Base-by-base conservation (phyloP, 2,329 filamentous ascomycete genomes). In the Aureobasidium sp. region DNA sequence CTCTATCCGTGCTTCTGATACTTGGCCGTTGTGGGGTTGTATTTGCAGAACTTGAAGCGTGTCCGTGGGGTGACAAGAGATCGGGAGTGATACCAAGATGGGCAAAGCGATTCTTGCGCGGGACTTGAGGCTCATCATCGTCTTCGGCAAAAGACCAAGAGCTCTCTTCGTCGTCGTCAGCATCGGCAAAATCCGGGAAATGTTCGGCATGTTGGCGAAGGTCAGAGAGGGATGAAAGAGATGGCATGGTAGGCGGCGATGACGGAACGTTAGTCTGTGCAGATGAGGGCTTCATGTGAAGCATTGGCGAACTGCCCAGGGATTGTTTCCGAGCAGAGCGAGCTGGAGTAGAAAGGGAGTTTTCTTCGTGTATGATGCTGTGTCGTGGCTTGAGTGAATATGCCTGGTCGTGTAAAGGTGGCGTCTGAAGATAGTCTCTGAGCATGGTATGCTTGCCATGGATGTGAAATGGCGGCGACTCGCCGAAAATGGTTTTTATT, bases 401-500 rank as follows among this genome's bases (percentile, higher is more conserved):
- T 64, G 67, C 69, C 35, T 71, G 69, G 52, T 73, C 73, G 22
- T 71, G 69, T 63, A 80, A 77, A 35, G 77, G 73, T 24, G 77
- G 77, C 58, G 77, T 74, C 33, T 76, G 77, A 9, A 81, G 72
- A 19, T 82, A 72, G 66, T 82, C 78, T 62, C 77, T 75, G 49
- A 82, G 71, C 61, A 63, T 39, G 22, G 40, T 63, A 27, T 58
- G 75, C 74, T 59, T 75, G 71, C 57, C 54, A 54, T 60, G 61
- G n/a, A 54, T 40, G 9, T 63, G 54, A 11, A 44, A 47, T n/a
- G 61, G 61, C 22, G 61, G 61, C 9, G 88, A 90, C 68, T 92
- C 89, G 73, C 92, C 88, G 72, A 91, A 92, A 78, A 91, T 89
- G 27, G 85, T 89, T 69, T 91, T 88, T 54, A 91, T 85, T 53